Evolutionary conservation across 768 basidiomycete genomes (phyloP).

Genomic region (Russula earlei): DNA sequence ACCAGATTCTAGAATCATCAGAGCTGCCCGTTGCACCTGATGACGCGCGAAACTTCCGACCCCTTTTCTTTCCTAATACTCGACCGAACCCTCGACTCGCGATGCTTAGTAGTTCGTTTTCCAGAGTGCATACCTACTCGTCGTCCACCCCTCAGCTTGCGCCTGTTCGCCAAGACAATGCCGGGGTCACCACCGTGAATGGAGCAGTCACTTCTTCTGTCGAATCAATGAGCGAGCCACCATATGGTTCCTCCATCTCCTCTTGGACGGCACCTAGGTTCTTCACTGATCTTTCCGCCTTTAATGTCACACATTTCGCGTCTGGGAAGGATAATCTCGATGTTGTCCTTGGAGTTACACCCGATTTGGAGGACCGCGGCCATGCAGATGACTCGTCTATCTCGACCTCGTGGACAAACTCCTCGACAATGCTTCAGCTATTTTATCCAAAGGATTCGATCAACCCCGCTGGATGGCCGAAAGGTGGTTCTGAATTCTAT

Average conservation of each 20-base stretch:
- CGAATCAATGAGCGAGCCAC: background rate
- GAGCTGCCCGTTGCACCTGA: background rate
- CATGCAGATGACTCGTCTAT: conserved; percentile 10
- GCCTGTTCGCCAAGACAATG: background rate
- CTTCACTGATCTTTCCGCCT: conserved; percentile 10
- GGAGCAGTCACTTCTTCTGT: background rate
- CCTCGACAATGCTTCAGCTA: conserved; percentile 45
- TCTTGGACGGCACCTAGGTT: conserved; percentile 8
- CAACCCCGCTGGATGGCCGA: conserved; percentile 48
- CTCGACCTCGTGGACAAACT: conserved; percentile 24
- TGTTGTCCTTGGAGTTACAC: conserved; percentile 13
- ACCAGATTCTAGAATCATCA: background rate
- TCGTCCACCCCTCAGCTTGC: background rate
- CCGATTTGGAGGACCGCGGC: background rate
- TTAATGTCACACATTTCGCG: conserved; percentile 14
- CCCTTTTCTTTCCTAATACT: background rate
- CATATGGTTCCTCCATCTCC: background rate
- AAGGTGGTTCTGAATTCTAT: conserved; percentile 69
- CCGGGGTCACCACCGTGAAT: background rate
- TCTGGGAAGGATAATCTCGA: conserved; percentile 13
- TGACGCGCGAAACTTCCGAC: background rate
- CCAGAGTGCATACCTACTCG: background rate
- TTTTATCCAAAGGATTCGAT: conserved; percentile 60
- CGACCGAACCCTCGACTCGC: background rate
- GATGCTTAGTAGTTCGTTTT: background rate